These are phyloP conservation scores for Rhizopogon sp. DNA, from an alignment of 768 basidiomycete genomes.

Conservation along the genomic window DNA sequence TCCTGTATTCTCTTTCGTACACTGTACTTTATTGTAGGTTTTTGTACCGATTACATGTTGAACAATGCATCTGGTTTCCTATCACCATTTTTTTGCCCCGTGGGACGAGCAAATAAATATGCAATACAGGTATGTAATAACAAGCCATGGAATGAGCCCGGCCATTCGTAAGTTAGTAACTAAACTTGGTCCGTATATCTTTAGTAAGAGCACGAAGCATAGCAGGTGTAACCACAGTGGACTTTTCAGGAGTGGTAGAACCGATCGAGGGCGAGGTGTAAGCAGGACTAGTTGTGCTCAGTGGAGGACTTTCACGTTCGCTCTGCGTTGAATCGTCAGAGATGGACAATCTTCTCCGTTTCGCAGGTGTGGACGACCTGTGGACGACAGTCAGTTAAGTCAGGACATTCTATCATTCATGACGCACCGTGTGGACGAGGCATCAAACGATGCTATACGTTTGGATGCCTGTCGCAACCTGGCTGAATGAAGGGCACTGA, in stretches of 20 bases:
- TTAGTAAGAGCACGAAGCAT: conserved; percentile 48
- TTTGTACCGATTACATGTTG: background rate
- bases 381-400: conserved; percentile 13
- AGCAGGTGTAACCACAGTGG: conserved; percentile 48
- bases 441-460: conserved; percentile 40
- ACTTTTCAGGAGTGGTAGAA: conserved; percentile 28
- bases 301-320: conserved; percentile 26
- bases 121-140: background rate
- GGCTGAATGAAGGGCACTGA: conserved; percentile 34
- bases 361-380: conserved; percentile 25
- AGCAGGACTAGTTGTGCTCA: conserved; percentile 12
- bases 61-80: background rate
- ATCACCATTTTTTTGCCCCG: background rate
- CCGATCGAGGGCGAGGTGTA: conserved; percentile 43
- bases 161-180: conserved; percentile 1
- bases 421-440: conserved; percentile 35
- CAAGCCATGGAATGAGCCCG: background rate
- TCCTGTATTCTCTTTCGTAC: background rate
- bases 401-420: background rate
- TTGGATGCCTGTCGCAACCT: conserved; percentile 42
- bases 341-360: conserved; percentile 40
- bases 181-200: conserved; percentile 27
- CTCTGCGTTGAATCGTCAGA: conserved; percentile 24
- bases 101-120: background rate
- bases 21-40: background rate